These are phyloP conservation scores for Metroxylon sagu DNA, from an alignment of 176 grass and related monocot genomes.

Conservation along the genomic window DNA sequence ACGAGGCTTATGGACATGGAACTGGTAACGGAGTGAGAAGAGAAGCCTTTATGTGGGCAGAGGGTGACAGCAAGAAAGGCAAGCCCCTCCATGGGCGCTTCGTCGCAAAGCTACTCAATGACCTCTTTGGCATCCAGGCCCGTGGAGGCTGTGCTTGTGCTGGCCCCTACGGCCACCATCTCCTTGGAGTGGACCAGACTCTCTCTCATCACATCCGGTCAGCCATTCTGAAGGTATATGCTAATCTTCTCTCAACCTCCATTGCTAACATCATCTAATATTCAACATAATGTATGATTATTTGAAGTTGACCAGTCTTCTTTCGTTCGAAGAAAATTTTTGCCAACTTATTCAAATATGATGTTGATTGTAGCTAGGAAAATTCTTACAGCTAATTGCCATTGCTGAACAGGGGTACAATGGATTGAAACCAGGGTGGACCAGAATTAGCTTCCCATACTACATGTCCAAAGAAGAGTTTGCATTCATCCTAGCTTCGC, in stretches of 20 bases:
- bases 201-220: constrained; percentile 57
- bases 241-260: background rate
- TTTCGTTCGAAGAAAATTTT: too few species aligned
- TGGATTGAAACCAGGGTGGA: constrained; percentile 85
- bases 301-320: too few species aligned
- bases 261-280: too few species aligned
- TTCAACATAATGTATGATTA: too few species aligned
- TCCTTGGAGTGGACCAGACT: constrained; percentile 34
- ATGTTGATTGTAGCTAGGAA: too few species aligned
- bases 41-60: background rate
- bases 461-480: constrained; percentile 63
- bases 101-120: constrained; percentile 51
- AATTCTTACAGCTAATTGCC: too few species aligned
- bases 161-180: constrained; percentile 51
- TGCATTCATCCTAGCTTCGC: constrained; percentile 38
- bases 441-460: constrained; percentile 63
- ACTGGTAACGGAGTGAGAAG: too few species aligned
- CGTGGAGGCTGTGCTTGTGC: constrained; percentile 76
- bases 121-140: constrained; percentile 80
- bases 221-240: constrained; percentile 39
- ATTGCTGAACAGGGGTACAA: constrained; percentile 41
- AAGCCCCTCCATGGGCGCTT: constrained; percentile 66
- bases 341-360: too few species aligned
- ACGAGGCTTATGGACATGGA: too few species aligned
- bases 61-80: background rate